A percentile compares a stretch with the other conserved stretches of the same genome.
Evolutionary conservation across 805 yeast genomes (phyloP).

Genomic region (Ogataea methylovora): DNA sequence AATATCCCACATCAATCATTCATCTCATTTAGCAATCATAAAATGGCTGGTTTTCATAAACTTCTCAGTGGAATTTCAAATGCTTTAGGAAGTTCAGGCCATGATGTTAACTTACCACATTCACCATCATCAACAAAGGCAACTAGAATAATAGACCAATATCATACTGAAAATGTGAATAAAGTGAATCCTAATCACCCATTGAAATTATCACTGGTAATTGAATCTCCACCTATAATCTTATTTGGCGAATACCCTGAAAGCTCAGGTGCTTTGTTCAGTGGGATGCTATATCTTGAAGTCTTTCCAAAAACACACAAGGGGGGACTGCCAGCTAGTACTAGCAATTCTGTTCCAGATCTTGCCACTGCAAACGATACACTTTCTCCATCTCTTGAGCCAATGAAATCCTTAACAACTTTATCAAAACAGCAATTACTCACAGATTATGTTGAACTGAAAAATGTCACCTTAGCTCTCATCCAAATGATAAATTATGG

Average conservation of each 20-base stretch:
- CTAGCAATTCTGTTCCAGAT: background rate
- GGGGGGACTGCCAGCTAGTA: slow-evolving; percentile 2
- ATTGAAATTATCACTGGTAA: slow-evolving; percentile 41
- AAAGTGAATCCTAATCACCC: slow-evolving; percentile 16
- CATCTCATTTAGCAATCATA: too few species aligned
- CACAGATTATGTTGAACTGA: slow-evolving; percentile 40
- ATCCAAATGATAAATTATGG: slow-evolving; percentile 65
- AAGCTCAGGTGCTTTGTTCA: slow-evolving; percentile 77
- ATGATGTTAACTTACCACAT: background rate
- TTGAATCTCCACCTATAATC: slow-evolving; percentile 90
- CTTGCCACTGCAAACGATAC: background rate
- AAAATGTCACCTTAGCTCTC: slow-evolving; percentile 54
- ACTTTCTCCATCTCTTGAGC: background rate
- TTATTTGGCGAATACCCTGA: slow-evolving; percentile 74
- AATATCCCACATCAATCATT: too few species aligned
- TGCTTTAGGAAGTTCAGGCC: background rate
- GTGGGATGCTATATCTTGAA: slow-evolving; percentile 66
- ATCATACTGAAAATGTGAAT: slow-evolving; percentile 19
- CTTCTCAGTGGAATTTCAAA: background rate
- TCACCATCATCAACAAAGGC: background rate
- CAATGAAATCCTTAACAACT: slow-evolving; percentile 13
- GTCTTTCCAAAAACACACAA: slow-evolving; percentile 26
- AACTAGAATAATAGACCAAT: slow-evolving; percentile 9
- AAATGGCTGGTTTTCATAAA: slow-evolving; percentile 1
- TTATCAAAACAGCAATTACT: slow-evolving; percentile 11